phyloP scores from a whole-genome alignment of 352 stramenopile genomes.

The Pythium periplocum region DNA sequence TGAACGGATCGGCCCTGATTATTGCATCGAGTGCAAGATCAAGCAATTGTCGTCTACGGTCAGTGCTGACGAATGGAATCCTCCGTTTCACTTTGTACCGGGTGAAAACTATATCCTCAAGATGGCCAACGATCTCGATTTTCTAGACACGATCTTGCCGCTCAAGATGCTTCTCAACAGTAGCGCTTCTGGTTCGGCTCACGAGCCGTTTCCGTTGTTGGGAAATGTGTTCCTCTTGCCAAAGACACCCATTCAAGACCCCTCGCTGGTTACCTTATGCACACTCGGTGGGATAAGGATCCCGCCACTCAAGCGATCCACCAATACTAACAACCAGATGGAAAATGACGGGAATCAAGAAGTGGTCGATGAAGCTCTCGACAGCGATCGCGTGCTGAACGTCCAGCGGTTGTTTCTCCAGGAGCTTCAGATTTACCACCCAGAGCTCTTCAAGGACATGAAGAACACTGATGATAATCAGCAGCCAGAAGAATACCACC shows the following conservation, averaged over 20 bases:
- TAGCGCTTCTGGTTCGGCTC: not conserved
- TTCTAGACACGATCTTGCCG: slow-evolving; percentile 49
- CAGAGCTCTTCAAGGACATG: slow-evolving; percentile 21
- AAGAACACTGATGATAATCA: not conserved
- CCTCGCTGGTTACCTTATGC: slow-evolving; percentile 18
- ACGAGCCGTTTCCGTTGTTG: slow-evolving; percentile 42
- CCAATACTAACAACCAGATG: slow-evolving; percentile 7
- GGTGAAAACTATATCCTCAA: slow-evolving; percentile 75
- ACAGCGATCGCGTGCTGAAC: slow-evolving; percentile 38
- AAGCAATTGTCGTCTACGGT: slow-evolving; percentile 39
- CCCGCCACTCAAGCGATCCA: slow-evolving; percentile 11
- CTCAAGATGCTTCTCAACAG: slow-evolving; percentile 39
- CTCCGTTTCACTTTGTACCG: slow-evolving; percentile 56
- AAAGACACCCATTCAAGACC: slow-evolving; percentile 56
- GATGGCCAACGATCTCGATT: slow-evolving; percentile 67
- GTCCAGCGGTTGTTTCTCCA: slow-evolving; percentile 56
- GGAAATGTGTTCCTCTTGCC: slow-evolving; percentile 74
- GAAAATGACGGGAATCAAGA: slow-evolving; percentile 16
- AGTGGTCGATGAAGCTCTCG: slow-evolving; percentile 27
- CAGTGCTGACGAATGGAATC: slow-evolving; percentile 41
- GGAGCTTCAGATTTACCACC: slow-evolving; percentile 56
- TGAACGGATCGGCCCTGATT: slow-evolving; percentile 51
- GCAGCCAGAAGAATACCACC: slow-evolving; percentile 3
- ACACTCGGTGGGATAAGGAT: slow-evolving; percentile 1
- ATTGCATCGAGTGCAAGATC: slow-evolving; percentile 74